Percentiles rank a stretch among this genome's conserved stretches.
Conservation (phyloP, 352 stramenopile genomes). For the Phytophthora tentaculata region DNA sequence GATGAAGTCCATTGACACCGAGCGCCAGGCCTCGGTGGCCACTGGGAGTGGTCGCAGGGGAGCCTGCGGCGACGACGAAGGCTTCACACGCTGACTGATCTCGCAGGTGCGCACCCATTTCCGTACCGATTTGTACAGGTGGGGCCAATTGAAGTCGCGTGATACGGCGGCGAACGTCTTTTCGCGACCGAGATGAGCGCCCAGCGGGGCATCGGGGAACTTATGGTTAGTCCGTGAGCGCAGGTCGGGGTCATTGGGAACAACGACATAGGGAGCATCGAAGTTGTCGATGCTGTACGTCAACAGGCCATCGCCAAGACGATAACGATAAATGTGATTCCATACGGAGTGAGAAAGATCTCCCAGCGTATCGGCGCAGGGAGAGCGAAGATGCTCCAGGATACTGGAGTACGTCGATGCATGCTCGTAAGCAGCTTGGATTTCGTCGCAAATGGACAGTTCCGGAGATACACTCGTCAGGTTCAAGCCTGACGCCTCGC, state of each 20-base stretch:
- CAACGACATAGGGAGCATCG: neutral
- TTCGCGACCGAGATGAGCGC: neutral
- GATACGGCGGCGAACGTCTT: neutral
- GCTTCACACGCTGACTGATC: neutral
- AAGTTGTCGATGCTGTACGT: neutral
- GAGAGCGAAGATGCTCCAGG: neutral
- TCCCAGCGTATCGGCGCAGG: neutral
- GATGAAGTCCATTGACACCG: neutral
- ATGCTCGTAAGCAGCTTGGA: neutral
- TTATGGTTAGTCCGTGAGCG: neutral
- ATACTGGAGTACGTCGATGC: neutral
- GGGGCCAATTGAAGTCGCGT: neutral
- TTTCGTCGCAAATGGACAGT: neutral
- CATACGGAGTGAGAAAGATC: neutral
- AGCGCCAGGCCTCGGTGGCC: neutral
- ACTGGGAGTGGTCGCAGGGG: neutral
- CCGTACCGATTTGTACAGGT: slow-evolving; percentile 1
- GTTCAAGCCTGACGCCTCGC: neutral
- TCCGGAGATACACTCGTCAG: neutral
- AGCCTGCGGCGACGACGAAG: neutral
- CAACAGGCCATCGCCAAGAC: neutral
- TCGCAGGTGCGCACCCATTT: neutral
- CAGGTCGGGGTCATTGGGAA: neutral
- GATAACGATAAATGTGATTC: neutral
- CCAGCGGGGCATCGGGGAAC: neutral